Conservation (phyloP, 1,139 yeast species). For the Hyphopichia khmerensis region DNA sequence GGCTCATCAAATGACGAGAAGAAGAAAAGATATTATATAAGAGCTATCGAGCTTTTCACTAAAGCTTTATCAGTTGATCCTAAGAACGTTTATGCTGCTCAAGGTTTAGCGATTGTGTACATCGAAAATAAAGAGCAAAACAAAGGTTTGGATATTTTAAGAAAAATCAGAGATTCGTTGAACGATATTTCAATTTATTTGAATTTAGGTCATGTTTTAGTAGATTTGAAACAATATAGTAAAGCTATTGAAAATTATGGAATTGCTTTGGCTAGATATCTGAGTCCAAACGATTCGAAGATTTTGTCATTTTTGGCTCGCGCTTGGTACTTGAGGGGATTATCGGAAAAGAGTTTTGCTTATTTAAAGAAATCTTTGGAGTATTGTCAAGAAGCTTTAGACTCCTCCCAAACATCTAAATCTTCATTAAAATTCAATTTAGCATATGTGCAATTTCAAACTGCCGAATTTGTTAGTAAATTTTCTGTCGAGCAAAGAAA, state of each 20-base stretch:
- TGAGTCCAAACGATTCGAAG: slow-evolving; percentile 62
- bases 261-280: slow-evolving; percentile 67
- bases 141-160: slow-evolving; percentile 80
- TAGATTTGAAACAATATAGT: slow-evolving; percentile 77
- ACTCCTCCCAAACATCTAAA: slow-evolving; percentile 37
- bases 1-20: slow-evolving; percentile 56
- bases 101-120: slow-evolving; percentile 91
- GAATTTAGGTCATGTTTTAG: slow-evolving; percentile 84
- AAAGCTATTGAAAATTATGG: slow-evolving; percentile 91
- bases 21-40: slow-evolving; percentile 72
- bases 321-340: slow-evolving; percentile 87
- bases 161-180: slow-evolving; percentile 87
- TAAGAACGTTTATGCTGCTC: slow-evolving; percentile 92
- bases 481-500: slow-evolving; percentile 60
- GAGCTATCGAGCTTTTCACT: slow-evolving; percentile 88
- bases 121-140: slow-evolving; percentile 81
- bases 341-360: slow-evolving; percentile 60
- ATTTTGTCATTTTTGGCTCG: slow-evolving; percentile 76
- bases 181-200: slow-evolving; percentile 80
- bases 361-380: slow-evolving; percentile 63
- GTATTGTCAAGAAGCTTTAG: slow-evolving; percentile 59
- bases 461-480: slow-evolving; percentile 79
- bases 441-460: slow-evolving; percentile 82
- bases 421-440: slow-evolving; percentile 66
- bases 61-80: slow-evolving; percentile 86